Evolutionary conservation across 495 filamentous ascomycete genomes (phyloP).

Genomic region (Chaetomium tenue): DNA sequence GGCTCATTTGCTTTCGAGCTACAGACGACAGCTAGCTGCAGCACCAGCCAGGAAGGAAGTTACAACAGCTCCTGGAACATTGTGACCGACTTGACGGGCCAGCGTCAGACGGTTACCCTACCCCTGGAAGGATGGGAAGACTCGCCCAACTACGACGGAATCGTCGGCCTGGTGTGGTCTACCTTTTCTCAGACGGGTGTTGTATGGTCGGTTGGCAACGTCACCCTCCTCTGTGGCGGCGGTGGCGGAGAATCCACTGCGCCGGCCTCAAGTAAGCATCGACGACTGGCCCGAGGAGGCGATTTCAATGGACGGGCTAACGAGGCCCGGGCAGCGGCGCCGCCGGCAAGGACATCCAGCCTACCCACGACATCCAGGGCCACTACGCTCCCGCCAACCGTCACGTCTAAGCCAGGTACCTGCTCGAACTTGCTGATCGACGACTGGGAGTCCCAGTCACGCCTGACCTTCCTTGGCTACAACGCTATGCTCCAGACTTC

Average conservation of each 20-base stretch:
- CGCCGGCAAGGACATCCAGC: slow-evolving; percentile 17
- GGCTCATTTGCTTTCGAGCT: slow-evolving; percentile 53
- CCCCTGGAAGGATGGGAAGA: slow-evolving; percentile 51
- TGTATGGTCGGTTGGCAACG: slow-evolving; percentile 54
- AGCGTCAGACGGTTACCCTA: slow-evolving; percentile 52
- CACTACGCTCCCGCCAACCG: background rate
- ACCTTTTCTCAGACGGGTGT: slow-evolving; percentile 45
- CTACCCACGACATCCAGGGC: slow-evolving; percentile 21
- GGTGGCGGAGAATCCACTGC: slow-evolving; percentile 27
- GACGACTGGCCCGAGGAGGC: background rate
- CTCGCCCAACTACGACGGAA: slow-evolving; percentile 51
- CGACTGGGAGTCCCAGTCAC: slow-evolving; percentile 63
- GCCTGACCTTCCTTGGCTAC: slow-evolving; percentile 63
- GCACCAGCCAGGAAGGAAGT: slow-evolving; percentile 21
- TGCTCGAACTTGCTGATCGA: slow-evolving; percentile 58
- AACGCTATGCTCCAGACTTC: slow-evolving; percentile 58
- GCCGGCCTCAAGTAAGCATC: slow-evolving; percentile 24
- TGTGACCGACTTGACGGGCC: slow-evolving; percentile 51
- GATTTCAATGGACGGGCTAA: background rate
- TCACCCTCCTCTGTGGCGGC: slow-evolving; percentile 50
- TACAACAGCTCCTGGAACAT: slow-evolving; percentile 51
- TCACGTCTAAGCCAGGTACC: slow-evolving; percentile 7
- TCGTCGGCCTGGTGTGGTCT: slow-evolving; percentile 54
- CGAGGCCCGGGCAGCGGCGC: slow-evolving; percentile 13
- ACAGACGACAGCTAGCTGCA: slow-evolving; percentile 51